Percentiles rank a stretch among this genome's conserved stretches.
Evolutionary conservation across 805 yeast genomes (phyloP).

Genomic region (Pichia sporocuriosa): DNA sequence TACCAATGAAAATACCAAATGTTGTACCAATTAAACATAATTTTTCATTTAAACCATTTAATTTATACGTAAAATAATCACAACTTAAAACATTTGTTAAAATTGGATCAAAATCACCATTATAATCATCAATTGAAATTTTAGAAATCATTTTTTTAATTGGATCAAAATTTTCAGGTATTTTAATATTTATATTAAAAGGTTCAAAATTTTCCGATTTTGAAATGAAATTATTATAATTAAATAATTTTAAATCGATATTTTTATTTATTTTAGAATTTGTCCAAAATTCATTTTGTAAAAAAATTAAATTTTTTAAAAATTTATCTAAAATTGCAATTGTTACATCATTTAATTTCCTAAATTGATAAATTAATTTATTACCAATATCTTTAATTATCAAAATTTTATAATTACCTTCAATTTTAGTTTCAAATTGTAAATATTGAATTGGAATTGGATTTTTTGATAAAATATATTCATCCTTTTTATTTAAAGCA

Average conservation of each 20-base stretch:
- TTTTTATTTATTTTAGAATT: conserved; percentile 5
- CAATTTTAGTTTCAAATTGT: conserved; percentile 13
- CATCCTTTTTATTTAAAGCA: conserved; percentile 14
- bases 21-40: conserved; percentile 55
- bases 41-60: conserved; percentile 3
- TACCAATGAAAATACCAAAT: conserved; percentile 56
- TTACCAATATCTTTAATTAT: conserved; percentile 22
- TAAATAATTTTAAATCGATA: conserved; percentile 12
- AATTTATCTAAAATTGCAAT: conserved; percentile 21
- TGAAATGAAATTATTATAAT: conserved; percentile 14
- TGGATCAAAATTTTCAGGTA: conserved; percentile 3
- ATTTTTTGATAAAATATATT: conserved; percentile 17
- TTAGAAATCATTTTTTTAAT: background rate
- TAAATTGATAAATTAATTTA: conserved; percentile 15
- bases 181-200: conserved; percentile 10
- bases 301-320: conserved; percentile 17
- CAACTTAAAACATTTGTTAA: conserved; percentile 7
- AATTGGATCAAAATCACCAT: conserved; percentile 1
- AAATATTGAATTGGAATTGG: conserved; percentile 28
- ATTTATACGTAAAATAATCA: conserved; percentile 11
- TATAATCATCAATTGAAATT: background rate
- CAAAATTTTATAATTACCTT: conserved; percentile 16
- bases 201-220: conserved; percentile 20
- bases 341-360: conserved; percentile 18
- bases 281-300: conserved; percentile 19